A percentile compares a stretch with the other conserved stretches of the same genome.
phyloP scores from a whole-genome alignment of 139 green algal genomes.

The Closterium sp. region DNA sequence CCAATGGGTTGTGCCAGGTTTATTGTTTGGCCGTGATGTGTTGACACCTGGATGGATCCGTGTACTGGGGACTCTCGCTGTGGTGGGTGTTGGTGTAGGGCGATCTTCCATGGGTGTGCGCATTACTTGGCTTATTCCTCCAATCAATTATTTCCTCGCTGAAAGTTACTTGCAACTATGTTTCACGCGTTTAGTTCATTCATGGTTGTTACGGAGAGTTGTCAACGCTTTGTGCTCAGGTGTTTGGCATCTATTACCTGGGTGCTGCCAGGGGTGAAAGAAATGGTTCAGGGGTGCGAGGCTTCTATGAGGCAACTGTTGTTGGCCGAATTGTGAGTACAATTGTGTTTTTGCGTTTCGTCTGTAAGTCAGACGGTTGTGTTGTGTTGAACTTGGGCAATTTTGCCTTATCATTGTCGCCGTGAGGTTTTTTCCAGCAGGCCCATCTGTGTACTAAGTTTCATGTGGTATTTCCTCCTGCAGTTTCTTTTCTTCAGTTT shows the following conservation, averaged over 20 bases:
- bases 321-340: slow-evolving; percentile 15
- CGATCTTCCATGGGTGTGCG: too few species aligned
- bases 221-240: background rate
- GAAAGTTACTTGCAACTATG: too few species aligned
- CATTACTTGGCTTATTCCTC: too few species aligned
- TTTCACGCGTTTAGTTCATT: too few species aligned
- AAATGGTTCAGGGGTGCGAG: background rate
- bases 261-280: slow-evolving; percentile 17
- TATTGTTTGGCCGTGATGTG: background rate
- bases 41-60: slow-evolving; percentile 17
- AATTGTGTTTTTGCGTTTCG: background rate
- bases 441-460: background rate
- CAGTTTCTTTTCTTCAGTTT: background rate
- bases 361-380: background rate
- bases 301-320: slow-evolving; percentile 28
- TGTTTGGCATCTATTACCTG: slow-evolving; percentile 29
- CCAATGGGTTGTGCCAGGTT: background rate
- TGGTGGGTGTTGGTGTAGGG: slow-evolving; percentile 11
- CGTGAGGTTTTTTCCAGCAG: background rate
- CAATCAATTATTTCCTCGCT: too few species aligned
- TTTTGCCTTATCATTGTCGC: too few species aligned
- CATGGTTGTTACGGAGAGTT: background rate
- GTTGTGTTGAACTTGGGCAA: too few species aligned
- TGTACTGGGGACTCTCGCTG: background rate
- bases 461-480: background rate